Evolutionary conservation across 805 yeast genomes (phyloP).

Genomic region (Wickerhamomyces sydowiorum): DNA sequence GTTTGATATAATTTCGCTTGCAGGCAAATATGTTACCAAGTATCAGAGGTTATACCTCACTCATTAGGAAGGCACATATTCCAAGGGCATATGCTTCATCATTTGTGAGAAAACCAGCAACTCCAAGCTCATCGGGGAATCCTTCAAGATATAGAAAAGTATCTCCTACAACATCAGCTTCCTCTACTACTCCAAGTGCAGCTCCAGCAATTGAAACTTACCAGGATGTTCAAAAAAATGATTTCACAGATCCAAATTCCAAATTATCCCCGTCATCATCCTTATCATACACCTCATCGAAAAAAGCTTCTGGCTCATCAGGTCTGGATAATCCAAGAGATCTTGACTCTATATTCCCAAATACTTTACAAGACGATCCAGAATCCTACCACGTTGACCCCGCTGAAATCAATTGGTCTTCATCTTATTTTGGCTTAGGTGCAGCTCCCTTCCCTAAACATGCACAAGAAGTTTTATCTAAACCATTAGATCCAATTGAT

Average conservation of each 20-base stretch:
- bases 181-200: background rate
- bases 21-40: too few relatives aligned
- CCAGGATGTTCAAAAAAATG: too few relatives aligned
- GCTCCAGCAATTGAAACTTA: too few relatives aligned
- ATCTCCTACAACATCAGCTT: background rate
- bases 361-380: constrained; percentile 18
- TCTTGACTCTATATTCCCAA: constrained; percentile 12
- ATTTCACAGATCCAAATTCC: background rate
- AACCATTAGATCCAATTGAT: constrained; percentile 61
- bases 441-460: constrained; percentile 63
- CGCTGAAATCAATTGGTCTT: constrained; percentile 63
- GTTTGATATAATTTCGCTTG: too few relatives aligned
- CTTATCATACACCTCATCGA: background rate
- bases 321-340: constrained; percentile 2
- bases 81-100: background rate
- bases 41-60: too few relatives aligned
- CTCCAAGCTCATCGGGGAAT: background rate
- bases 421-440: constrained; percentile 83
- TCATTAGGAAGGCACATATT: background rate
- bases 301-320: background rate
- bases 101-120: background rate
- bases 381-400: background rate
- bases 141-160: background rate
- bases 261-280: background rate
- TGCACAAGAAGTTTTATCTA: constrained; percentile 52